phyloP scores from a whole-genome alignment of 1,284 basidiomycete species.

The Heterobasidion parviporum region DNA sequence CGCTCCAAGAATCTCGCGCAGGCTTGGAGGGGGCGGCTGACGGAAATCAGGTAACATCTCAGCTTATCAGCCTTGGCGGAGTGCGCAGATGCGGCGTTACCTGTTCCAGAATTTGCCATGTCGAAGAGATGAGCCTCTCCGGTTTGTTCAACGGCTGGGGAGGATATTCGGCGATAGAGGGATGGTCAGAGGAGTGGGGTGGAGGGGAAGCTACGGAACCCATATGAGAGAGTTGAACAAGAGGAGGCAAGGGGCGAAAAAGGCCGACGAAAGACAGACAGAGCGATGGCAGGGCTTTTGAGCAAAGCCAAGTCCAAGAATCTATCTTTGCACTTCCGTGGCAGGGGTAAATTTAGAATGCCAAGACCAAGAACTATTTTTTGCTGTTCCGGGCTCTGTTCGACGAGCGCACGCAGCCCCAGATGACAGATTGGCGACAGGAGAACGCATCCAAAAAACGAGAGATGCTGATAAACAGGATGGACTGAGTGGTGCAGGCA shows the following conservation, averaged over 20 bases:
- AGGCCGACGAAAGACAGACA: too few relatives aligned
- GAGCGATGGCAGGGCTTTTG: slow-evolving; percentile 19
- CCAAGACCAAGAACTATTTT: slow-evolving; percentile 19
- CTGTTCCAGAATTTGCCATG: slow-evolving; percentile 41
- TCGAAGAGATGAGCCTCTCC: slow-evolving; percentile 29
- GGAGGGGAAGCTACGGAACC: slow-evolving; percentile 11
- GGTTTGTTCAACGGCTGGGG: slow-evolving; percentile 17
- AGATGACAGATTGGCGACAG: neutral
- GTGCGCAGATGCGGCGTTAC: slow-evolving; percentile 23
- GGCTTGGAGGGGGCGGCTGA: slow-evolving; percentile 66
- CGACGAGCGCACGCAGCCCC: neutral
- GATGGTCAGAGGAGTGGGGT: slow-evolving; percentile 11
- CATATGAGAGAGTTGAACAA: slow-evolving; percentile 3
- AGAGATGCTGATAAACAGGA: neutral
- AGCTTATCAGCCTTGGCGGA: slow-evolving; percentile 13
- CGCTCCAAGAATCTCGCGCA: slow-evolving; percentile 79
- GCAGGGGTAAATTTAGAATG: slow-evolving; percentile 23
- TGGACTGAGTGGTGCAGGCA: neutral
- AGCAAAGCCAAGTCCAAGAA: slow-evolving; percentile 22
- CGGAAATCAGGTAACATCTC: slow-evolving; percentile 12
- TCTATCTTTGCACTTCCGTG: slow-evolving; percentile 23
- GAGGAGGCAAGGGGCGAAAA: neutral
- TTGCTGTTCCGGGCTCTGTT: slow-evolving; percentile 1
- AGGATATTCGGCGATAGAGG: slow-evolving; percentile 16
- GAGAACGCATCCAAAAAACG: neutral